phyloP scores from a whole-genome alignment of 306 rosid species.

The Citrullus amarus region DNA sequence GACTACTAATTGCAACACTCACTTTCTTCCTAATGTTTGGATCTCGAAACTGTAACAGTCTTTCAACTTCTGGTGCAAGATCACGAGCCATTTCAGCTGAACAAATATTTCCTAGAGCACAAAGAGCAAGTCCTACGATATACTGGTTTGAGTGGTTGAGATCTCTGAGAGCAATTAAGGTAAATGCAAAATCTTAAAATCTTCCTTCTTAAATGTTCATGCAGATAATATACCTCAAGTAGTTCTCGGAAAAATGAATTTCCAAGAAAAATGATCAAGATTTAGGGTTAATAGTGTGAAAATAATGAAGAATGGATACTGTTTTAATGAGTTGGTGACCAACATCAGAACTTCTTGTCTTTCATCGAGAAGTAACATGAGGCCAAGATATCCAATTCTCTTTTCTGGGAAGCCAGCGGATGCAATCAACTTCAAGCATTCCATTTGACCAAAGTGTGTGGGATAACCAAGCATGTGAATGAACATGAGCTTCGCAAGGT shows the following conservation, averaged over 20 bases:
- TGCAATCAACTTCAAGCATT: slow-evolving; percentile 90
- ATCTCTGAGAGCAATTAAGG: slow-evolving; percentile 85
- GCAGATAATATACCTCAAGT: neutral
- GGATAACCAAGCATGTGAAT: slow-evolving; percentile 99
- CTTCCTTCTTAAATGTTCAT: slow-evolving; percentile 13
- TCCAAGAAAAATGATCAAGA: neutral
- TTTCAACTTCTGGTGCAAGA: slow-evolving; percentile 96
- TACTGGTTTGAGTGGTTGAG: slow-evolving; percentile 93
- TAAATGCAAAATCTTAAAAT: slow-evolving; percentile 9
- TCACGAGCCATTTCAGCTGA: slow-evolving; percentile 99
- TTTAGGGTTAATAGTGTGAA: neutral
- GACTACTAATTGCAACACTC: slow-evolving; percentile 4
- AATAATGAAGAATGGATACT: slow-evolving; percentile 60
- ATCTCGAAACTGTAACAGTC: slow-evolving; percentile 84
- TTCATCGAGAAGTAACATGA: slow-evolving; percentile 99
- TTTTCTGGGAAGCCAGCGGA: slow-evolving; percentile 96
- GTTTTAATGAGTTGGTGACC: slow-evolving; percentile 96
- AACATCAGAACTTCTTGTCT: slow-evolving; percentile 99
- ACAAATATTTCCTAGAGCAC: slow-evolving; percentile 97
- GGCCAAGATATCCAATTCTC: slow-evolving; percentile 97
- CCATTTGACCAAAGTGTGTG: slow-evolving; percentile 99
- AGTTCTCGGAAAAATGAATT: neutral
- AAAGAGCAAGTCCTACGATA: slow-evolving; percentile 97
- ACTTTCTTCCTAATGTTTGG: slow-evolving; percentile 96
- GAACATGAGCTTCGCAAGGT: slow-evolving; percentile 97